Conservation (phyloP, 495 filamentous ascomycete genomes). For the Penicillium turbatum region DNA sequence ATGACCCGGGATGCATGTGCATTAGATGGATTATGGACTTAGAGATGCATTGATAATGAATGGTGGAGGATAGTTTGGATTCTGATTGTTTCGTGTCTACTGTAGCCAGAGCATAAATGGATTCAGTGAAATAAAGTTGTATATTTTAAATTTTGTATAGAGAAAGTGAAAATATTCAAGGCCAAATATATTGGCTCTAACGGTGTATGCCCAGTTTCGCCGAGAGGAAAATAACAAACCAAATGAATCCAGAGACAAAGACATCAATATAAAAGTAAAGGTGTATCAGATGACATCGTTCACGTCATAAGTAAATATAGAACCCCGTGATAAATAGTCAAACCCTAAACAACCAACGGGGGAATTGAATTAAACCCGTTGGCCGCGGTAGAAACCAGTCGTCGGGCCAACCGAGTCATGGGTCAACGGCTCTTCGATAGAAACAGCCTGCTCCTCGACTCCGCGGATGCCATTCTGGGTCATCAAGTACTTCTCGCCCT, state of each 20-base stretch:
- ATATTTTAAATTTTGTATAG: not conserved
- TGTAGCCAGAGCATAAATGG: not conserved
- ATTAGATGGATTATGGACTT: not conserved
- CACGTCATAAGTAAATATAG: constrained; percentile 1
- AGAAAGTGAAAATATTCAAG: not conserved
- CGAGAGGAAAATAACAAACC: not conserved
- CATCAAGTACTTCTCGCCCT: constrained; percentile 41
- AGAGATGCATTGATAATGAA: not conserved
- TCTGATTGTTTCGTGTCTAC: not conserved
- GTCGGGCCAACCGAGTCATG: constrained; percentile 36
- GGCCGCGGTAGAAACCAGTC: constrained; percentile 27
- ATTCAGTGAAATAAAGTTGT: not conserved
- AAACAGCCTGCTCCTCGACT: constrained; percentile 12
- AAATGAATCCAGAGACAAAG: not conserved
- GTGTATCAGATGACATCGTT: constrained; percentile 4
- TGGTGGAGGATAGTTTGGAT: not conserved
- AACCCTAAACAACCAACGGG: not conserved
- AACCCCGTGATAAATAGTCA: not conserved
- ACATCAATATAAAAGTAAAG: not conserved
- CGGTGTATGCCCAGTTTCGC: not conserved
- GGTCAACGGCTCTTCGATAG: constrained; percentile 38
- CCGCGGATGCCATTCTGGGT: constrained; percentile 6
- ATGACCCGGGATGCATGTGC: constrained; percentile 8
- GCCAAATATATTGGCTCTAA: not conserved
- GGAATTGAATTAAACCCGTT: constrained; percentile 16